Percentiles rank a stretch among this genome's conserved stretches.
Conservation (phyloP, 768 basidiomycete genomes). For the Boletus edulis region DNA sequence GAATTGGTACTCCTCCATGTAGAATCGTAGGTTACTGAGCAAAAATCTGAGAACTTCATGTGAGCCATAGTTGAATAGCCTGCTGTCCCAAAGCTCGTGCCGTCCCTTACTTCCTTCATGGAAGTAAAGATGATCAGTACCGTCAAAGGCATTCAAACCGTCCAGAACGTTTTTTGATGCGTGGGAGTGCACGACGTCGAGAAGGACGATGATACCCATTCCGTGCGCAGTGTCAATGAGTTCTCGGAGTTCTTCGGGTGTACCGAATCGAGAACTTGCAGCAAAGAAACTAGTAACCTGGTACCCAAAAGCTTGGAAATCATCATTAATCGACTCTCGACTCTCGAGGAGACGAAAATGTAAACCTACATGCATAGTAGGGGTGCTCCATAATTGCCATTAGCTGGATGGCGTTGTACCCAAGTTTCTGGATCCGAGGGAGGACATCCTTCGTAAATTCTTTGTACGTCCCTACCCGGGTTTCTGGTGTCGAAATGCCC, state of each 20-base stretch:
- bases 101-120: conserved; percentile 88
- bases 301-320: conserved; percentile 84
- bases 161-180: conserved; percentile 97
- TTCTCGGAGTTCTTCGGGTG: conserved; percentile 93
- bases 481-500: conserved; percentile 89
- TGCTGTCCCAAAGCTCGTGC: conserved; percentile 97
- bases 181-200: conserved; percentile 97
- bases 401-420: conserved; percentile 96
- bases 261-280: conserved; percentile 92
- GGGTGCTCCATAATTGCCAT: conserved; percentile 99
- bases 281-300: conserved; percentile 98
- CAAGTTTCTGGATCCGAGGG: conserved; percentile 85
- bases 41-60: conserved; percentile 96
- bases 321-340: background rate
- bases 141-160: conserved; percentile 94
- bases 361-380: conserved; percentile 86
- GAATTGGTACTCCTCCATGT: conserved; percentile 92
- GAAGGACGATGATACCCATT: conserved; percentile 87
- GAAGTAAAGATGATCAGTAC: conserved; percentile 97
- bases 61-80: conserved; percentile 93
- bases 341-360: background rate
- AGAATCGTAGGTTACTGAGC: conserved; percentile 92
- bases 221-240: conserved; percentile 94
- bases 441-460: conserved; percentile 88
- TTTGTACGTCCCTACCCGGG: conserved; percentile 89